Evolutionary conservation across 1,284 basidiomycete species (phyloP).

Genomic region (Cutaneotrichosporon sp.): DNA sequence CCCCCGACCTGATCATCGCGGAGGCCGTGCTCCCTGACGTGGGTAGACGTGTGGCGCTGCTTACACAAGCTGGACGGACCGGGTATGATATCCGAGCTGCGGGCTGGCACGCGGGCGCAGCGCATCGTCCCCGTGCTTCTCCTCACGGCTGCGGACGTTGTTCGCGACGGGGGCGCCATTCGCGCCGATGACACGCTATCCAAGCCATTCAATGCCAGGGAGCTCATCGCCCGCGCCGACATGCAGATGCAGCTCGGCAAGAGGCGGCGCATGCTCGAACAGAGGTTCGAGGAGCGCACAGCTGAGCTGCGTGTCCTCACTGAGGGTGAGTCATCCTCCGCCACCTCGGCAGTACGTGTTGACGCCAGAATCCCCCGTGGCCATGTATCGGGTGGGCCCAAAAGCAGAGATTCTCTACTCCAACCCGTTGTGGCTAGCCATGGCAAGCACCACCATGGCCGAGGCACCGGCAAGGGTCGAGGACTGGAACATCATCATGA

Average conservation of each 20-base stretch:
- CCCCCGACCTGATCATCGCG: constrained; percentile 30
- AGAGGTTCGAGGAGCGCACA: constrained; percentile 31
- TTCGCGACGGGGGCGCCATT: constrained; percentile 33
- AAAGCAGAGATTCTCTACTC: no score
- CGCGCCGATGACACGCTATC: constrained; percentile 48
- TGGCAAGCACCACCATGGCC: no score
- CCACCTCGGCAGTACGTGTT: constrained; percentile 33
- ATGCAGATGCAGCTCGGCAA: constrained; percentile 40
- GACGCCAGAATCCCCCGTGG: constrained; percentile 31
- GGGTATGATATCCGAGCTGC: constrained; percentile 22
- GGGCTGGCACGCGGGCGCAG: constrained; percentile 18
- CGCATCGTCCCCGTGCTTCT: constrained; percentile 5
- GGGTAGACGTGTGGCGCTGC: constrained; percentile 15
- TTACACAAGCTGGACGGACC: not conserved
- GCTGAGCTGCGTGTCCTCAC: constrained; percentile 32
- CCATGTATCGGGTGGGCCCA: no score
- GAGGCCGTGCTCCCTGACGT: constrained; percentile 39
- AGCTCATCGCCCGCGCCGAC: constrained; percentile 50
- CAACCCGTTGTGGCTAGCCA: no score
- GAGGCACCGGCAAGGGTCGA: no score
- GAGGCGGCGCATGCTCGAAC: constrained; percentile 30
- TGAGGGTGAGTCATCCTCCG: constrained; percentile 46
- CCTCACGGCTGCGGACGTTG: constrained; percentile 17
- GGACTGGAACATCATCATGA: no score
- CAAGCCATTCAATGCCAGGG: constrained; percentile 40